A percentile compares a stretch with the other conserved stretches of the same genome.
Evolutionary conservation across 2,329 filamentous ascomycete species (phyloP).

Genomic region (Rachicladosporium sp.): DNA sequence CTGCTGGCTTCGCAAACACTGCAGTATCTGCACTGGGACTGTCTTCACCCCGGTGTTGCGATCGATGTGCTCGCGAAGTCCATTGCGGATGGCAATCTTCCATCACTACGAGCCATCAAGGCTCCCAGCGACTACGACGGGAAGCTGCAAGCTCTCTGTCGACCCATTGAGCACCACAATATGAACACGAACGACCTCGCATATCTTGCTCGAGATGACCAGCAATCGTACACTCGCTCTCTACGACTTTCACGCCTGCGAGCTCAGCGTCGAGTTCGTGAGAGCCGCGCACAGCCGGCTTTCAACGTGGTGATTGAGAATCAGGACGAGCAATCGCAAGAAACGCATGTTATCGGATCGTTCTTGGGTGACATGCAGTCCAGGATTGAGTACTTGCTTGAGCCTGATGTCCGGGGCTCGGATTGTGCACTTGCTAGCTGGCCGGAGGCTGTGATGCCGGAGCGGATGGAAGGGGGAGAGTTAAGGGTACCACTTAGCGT

Average conservation of each 20-base stretch:
- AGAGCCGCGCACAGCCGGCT: slow-evolving; percentile 40
- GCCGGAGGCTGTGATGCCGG: too few relatives aligned
- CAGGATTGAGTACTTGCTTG: slow-evolving; percentile 47
- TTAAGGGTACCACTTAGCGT: too few relatives aligned
- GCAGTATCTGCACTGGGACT: slow-evolving; percentile 46
- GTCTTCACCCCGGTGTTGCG: slow-evolving; percentile 43
- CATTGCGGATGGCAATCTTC: slow-evolving; percentile 52
- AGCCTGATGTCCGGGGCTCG: slow-evolving; percentile 34
- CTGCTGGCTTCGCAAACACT: slow-evolving; percentile 38
- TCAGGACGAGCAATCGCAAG: slow-evolving; percentile 34
- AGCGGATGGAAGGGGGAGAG: too few relatives aligned
- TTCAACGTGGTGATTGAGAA: slow-evolving; percentile 47
- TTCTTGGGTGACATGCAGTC: slow-evolving; percentile 51
- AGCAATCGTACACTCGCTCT: slow-evolving; percentile 11
- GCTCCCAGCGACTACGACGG: slow-evolving; percentile 59
- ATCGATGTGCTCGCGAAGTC: slow-evolving; percentile 52
- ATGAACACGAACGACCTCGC: slow-evolving; percentile 33
- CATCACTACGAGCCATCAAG: slow-evolving; percentile 46
- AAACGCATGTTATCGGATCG: slow-evolving; percentile 45
- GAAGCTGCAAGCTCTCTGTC: slow-evolving; percentile 55
- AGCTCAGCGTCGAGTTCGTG: slow-evolving; percentile 54
- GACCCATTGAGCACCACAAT: slow-evolving; percentile 45
- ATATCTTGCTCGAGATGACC: slow-evolving; percentile 6
- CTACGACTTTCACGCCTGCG: slow-evolving; percentile 41
- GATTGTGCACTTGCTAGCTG: too few relatives aligned